Evolutionary conservation across 805 yeast species (phyloP).

Genomic region (Ogataea salicorniae): DNA sequence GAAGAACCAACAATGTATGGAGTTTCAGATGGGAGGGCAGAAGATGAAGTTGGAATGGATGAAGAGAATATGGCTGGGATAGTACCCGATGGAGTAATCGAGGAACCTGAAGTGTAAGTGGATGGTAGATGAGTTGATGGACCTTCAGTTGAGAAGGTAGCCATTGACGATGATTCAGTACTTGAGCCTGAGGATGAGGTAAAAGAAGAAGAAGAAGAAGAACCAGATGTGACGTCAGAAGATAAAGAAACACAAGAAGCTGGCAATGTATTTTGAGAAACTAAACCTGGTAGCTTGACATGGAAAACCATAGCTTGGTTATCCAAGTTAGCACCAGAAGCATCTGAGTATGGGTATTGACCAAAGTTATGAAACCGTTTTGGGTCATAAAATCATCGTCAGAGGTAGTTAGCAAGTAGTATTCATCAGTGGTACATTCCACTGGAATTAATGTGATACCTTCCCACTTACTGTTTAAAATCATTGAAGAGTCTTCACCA

Average conservation of each 20-base stretch:
- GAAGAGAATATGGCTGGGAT: no score
- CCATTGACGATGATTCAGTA: neutral
- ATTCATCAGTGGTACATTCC: slow-evolving; percentile 28
- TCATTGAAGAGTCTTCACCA: slow-evolving; percentile 20
- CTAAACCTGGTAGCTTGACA: slow-evolving; percentile 24
- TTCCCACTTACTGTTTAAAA: slow-evolving; percentile 32
- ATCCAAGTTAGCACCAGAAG: slow-evolving; percentile 23
- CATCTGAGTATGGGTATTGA: slow-evolving; percentile 19
- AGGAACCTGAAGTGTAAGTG: slow-evolving; percentile 1
- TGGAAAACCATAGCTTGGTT: slow-evolving; percentile 28
- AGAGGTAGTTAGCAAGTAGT: slow-evolving; percentile 22
- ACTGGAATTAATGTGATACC: slow-evolving; percentile 28
- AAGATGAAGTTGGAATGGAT: neutral
- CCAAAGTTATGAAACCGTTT: slow-evolving; percentile 27
- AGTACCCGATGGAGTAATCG: neutral
- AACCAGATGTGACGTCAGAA: no score
- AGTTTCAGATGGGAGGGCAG: neutral
- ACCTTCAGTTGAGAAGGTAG: neutral
- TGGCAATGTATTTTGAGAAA: slow-evolving; percentile 5
- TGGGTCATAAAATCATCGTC: slow-evolving; percentile 31
- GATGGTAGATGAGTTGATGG: slow-evolving; percentile 2
- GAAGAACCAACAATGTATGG: neutral
- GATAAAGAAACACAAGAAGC: slow-evolving; percentile 4
- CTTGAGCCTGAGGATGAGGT: neutral
- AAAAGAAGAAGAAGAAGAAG: slow-evolving; percentile 4